These are phyloP conservation scores for Talaromyces sp. DNA, from an alignment of 2,329 filamentous ascomycete species.

Conservation along the genomic window DNA sequence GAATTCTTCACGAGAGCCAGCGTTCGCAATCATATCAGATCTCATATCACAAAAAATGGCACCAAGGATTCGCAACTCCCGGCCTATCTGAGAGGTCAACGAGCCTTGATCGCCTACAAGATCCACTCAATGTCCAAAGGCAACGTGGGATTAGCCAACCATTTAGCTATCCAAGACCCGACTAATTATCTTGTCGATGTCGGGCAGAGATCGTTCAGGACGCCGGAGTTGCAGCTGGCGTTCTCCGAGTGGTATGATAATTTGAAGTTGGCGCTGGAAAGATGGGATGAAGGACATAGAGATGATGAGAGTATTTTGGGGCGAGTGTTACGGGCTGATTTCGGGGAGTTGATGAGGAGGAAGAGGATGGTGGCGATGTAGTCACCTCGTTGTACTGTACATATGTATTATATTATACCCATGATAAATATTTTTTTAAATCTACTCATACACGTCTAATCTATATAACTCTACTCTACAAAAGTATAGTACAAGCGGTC, in stretches of 20 bases:
- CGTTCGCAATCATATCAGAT: constrained; percentile 18
- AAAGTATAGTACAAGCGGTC: background rate
- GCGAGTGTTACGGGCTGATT: constrained; percentile 28
- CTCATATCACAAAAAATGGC: constrained; percentile 5
- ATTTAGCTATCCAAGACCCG: constrained; percentile 58
- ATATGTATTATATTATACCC: constrained; percentile 6
- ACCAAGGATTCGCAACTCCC: constrained; percentile 15
- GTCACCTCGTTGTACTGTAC: background rate
- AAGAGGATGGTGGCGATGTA: constrained; percentile 16
- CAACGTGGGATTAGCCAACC: constrained; percentile 28
- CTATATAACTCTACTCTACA: constrained; percentile 1
- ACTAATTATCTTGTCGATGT: constrained; percentile 57
- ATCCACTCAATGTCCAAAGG: constrained; percentile 30
- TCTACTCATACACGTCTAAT: background rate
- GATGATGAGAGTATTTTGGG: constrained; percentile 24
- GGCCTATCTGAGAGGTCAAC: constrained; percentile 37
- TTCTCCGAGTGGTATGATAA: constrained; percentile 33
- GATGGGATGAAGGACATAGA: constrained; percentile 23
- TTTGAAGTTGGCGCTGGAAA: constrained; percentile 24
- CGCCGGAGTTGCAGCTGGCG: constrained; percentile 49
- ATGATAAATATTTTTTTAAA: background rate
- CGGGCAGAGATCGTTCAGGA: constrained; percentile 47
- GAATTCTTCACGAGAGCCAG: constrained; percentile 36
- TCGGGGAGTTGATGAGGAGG: constrained; percentile 25
- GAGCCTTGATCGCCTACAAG: constrained; percentile 36